Conservation (phyloP, 352 stramenopile species). For the Phytopythium boreale region DNA sequence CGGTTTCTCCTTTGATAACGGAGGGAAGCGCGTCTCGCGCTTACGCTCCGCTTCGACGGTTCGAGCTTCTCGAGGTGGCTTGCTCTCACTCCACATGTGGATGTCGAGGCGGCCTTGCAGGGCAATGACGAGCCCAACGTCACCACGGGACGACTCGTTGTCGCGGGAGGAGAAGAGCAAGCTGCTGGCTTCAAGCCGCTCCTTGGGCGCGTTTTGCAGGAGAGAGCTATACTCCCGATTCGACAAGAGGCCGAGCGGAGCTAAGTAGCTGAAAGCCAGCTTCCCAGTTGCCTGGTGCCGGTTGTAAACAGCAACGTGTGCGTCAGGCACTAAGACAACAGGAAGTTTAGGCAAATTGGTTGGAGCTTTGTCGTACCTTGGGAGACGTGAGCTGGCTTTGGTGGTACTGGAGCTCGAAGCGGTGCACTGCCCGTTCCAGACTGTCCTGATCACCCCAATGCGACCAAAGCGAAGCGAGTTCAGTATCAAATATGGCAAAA, state of each 20-base stretch:
- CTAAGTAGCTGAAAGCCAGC: background rate
- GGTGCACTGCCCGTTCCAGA: slow-evolving; percentile 19
- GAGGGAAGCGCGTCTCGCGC: background rate
- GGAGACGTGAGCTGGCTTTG: slow-evolving; percentile 12
- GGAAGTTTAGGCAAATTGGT: too few species aligned
- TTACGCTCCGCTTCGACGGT: background rate
- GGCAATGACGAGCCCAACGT: background rate
- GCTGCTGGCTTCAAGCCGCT: background rate
- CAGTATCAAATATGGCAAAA: background rate
- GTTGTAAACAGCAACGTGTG: background rate
- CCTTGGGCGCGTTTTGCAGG: background rate
- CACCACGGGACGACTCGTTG: background rate
- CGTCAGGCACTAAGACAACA: background rate
- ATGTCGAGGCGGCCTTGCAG: slow-evolving; percentile 5
- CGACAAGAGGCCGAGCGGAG: slow-evolving; percentile 3
- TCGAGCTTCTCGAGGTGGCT: background rate
- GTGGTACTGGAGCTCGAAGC: slow-evolving; percentile 29
- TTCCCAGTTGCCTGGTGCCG: background rate
- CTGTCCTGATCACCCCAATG: slow-evolving; percentile 14
- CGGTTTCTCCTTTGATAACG: background rate
- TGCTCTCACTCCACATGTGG: background rate
- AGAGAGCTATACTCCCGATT: background rate
- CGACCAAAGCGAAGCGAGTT: background rate
- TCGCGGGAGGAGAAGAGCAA: slow-evolving; percentile 4
- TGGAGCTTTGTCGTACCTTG: slow-evolving; percentile 3